Evolutionary conservation across 495 filamentous ascomycete species (phyloP), one percentile per base, ranked within the genome.

Genomic region (Clavariopsis aquatica): DNA sequence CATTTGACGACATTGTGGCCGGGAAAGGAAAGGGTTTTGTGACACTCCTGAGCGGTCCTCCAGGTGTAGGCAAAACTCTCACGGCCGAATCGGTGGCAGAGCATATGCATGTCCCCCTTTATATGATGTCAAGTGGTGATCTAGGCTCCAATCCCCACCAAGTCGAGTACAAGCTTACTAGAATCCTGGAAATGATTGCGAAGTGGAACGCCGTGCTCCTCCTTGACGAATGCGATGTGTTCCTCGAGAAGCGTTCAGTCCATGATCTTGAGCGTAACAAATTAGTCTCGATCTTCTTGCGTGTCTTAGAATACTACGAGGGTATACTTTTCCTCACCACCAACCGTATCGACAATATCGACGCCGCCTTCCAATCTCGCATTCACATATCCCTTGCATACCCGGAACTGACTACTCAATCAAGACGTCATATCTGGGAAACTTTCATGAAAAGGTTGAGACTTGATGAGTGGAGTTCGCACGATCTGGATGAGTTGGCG

Each of bases 1-100:
- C 52, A 2, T 55, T 55, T 19, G 52, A 55, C 26, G 52, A 55
- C 31, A 5, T 55, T 41, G 23, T 55, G 5, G 23, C 15, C 23
- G 53, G 53, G 6, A 57, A 57, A 57, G 53, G 53, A 6, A 23
- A 49, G n/a, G 47, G 47, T 3, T 24, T 49, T 2, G n/a, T 49
- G 2, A 49, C n/a, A 3, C 47, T 49, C 9, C 47, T 49, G 9
- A 9, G 15, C 15, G 75, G 76, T 5, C 72, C 73, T 27, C 76
- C 76, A 6, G 76, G 76, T 15, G 73, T 76, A 1, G 76, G 63
- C 7, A 66, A 66, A 31, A 66, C 63, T 3, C 24, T 53, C 3
- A 66, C 63, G 10, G 63, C 63, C 2, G 63, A 66, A 29, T 53
- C 46, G 1, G 60, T 68, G 22, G 49, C 65, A n/a, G 65, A 68